Evolutionary conservation across 1,284 basidiomycete species (phyloP), one percentile per base, ranked within the genome.

Genomic region (Phaffia rhodozyma): DNA sequence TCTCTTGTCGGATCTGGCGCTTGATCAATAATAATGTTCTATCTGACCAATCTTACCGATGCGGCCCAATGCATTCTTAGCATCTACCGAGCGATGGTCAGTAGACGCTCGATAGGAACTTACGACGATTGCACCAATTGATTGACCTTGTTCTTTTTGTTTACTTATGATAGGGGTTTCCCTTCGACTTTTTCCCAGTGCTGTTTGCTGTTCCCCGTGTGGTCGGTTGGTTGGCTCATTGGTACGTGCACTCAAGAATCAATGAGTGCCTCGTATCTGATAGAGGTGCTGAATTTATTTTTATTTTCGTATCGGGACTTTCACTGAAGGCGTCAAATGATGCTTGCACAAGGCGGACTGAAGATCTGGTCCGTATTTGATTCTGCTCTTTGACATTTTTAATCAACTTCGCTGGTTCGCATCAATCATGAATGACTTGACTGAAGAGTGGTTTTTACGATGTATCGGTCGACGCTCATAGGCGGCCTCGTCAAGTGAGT

Each of bases 151-250:
- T 34, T 60, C 21, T 66, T 20, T 66, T 52, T 34, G n/a, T 59
- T 25, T 27, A 25, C 43, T 50, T 38, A 38, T 57, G 64, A 23
- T 53, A 69, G 87, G 87, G 87, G 54, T 91, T 91, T 79, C 89
- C 89, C 2, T 79, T 87, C 68, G 89, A 91, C 76, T 91, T 88
- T 74, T 92, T 90, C 83, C 88, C 89, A 0, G 89, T 92, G 43
- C 76, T 92, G 51, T 92, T 92, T 71, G 89, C 86, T 23, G 88
- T 92, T 3, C 90, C 89, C 3, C 83, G 89, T 23, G 87, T 91
- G 3, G 89, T 89, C 27, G 89, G 89, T 13, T 91, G 89, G 89
- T 78, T 91, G 13, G 89, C 89, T 0, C 88, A 90, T 73, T 90
- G 88, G 87, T 43, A 43, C 2, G 38, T 43, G 2, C 2, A 43